A percentile compares a stretch with the other conserved stretches of the same genome.
These are phyloP conservation scores for Wallacemonas collosoma DNA, from an alignment of 208 protist species.

Conservation along the genomic window DNA sequence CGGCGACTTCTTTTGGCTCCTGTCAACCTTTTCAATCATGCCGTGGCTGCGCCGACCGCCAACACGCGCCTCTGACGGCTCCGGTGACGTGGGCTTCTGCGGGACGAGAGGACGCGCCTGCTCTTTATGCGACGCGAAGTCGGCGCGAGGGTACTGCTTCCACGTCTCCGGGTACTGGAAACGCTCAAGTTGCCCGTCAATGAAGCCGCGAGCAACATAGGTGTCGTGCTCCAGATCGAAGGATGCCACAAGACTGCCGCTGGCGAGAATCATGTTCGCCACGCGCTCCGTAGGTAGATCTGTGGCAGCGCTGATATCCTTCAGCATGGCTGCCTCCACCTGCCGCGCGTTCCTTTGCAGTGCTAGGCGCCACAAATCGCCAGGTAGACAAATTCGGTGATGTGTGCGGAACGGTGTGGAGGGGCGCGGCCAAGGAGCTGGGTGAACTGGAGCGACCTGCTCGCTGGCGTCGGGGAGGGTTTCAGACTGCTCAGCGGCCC, in stretches of 20 bases:
- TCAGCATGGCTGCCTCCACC: constrained; percentile 16
- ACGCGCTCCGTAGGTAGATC: not conserved
- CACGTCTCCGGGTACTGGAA: constrained; percentile 18
- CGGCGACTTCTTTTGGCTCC: not conserved
- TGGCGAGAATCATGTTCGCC: constrained; percentile 17
- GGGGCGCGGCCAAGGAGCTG: not conserved
- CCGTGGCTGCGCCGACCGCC: constrained; percentile 12
- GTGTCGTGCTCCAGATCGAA: constrained; percentile 28
- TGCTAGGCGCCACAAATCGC: constrained; percentile 3
- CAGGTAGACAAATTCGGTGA: constrained; percentile 7
- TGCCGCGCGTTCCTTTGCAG: not conserved
- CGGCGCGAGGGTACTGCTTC: constrained; percentile 14
- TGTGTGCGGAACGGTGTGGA: constrained; percentile 11
- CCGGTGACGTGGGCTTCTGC: constrained; percentile 7
- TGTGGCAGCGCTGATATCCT: constrained; percentile 14
- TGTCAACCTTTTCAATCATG: constrained; percentile 12
- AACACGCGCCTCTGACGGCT: not conserved
- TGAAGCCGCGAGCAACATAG: not conserved
- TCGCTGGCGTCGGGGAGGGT: not conserved
- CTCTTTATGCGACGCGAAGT: constrained; percentile 1
- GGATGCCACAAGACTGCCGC: constrained; percentile 29
- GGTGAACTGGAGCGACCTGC: not conserved
- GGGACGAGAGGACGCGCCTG: not conserved
- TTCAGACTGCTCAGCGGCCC: not conserved
- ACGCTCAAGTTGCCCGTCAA: constrained; percentile 12